phyloP scores from a whole-genome alignment of 345 rosid species.

The Eucalyptus albens region DNA sequence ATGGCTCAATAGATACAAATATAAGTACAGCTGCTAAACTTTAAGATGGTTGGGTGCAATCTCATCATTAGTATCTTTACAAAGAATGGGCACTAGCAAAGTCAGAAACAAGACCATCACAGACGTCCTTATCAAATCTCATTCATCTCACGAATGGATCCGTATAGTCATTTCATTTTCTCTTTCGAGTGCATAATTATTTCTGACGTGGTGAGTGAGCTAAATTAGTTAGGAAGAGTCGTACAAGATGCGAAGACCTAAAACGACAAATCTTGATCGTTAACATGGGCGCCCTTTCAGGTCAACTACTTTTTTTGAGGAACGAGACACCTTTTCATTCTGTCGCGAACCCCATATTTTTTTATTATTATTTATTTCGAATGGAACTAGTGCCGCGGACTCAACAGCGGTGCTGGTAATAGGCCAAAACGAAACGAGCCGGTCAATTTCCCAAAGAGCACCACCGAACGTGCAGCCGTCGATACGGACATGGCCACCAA shows the following conservation, averaged over 20 bases:
- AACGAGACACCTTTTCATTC: background rate
- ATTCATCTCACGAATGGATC: background rate
- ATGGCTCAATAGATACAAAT: fast-evolving
- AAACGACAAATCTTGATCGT: background rate
- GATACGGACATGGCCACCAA: no score
- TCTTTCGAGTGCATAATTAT: background rate
- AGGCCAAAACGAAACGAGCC: background rate
- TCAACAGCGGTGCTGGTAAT: background rate
- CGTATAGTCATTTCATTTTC: background rate
- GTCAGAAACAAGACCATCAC: background rate
- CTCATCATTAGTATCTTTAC: background rate
- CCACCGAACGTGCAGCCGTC: background rate
- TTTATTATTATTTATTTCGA: no score
- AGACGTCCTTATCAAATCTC: background rate
- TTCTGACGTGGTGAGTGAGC: background rate
- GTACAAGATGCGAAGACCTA: background rate
- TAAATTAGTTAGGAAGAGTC: background rate
- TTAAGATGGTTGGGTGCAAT: background rate
- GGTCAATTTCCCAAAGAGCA: background rate
- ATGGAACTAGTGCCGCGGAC: background rate
- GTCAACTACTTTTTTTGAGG: background rate
- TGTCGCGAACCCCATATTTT: background rate
- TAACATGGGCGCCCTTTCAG: background rate
- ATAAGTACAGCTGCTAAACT: fast-evolving
- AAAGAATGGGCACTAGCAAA: background rate